phyloP scores from a whole-genome alignment of 495 filamentous ascomycete genomes.

The Aspergillus avenaceus region DNA sequence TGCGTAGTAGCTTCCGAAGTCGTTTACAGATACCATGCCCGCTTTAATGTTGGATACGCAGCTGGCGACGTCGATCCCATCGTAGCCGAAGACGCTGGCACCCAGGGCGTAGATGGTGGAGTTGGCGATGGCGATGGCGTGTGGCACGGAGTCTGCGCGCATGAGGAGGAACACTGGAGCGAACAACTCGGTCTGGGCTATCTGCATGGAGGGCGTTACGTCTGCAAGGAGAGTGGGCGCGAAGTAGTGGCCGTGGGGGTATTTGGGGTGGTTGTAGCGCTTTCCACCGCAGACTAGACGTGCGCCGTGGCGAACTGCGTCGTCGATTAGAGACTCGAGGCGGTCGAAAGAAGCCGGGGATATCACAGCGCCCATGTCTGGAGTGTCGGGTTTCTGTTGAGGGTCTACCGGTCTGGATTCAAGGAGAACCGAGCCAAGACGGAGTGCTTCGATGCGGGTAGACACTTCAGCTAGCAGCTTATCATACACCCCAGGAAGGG shows the following conservation, averaged over 20 bases:
- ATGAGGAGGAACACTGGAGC: constrained; percentile 85
- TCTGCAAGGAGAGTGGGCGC: constrained; percentile 82
- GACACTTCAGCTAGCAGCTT: constrained; percentile 65
- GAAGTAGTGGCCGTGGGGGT: constrained; percentile 86
- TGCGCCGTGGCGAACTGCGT: constrained; percentile 75
- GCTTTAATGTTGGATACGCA: constrained; percentile 67
- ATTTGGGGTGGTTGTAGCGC: constrained; percentile 59
- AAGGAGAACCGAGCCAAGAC: constrained; percentile 63
- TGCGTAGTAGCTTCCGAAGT: constrained; percentile 89
- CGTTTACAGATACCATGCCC: constrained; percentile 91
- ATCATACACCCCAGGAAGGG: constrained; percentile 67
- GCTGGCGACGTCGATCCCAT: constrained; percentile 39
- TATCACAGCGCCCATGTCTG: constrained; percentile 87
- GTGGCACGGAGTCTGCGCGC: constrained; percentile 55
- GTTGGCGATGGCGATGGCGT: constrained; percentile 71
- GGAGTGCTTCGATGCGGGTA: constrained; percentile 65
- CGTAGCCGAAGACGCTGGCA: constrained; percentile 74
- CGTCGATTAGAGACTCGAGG: constrained; percentile 66
- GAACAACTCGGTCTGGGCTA: constrained; percentile 89
- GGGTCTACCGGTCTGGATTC: constrained; percentile 29
- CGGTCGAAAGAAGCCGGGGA: constrained; percentile 66
- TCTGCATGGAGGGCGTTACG: constrained; percentile 72
- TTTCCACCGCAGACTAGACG: constrained; percentile 78
- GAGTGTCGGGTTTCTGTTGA: constrained; percentile 21
- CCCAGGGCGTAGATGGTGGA: constrained; percentile 74